These are phyloP conservation scores for Apophysomyces variabilis DNA, from an alignment of 371 early-diverging fungal genomes.

Conservation along the genomic window DNA sequence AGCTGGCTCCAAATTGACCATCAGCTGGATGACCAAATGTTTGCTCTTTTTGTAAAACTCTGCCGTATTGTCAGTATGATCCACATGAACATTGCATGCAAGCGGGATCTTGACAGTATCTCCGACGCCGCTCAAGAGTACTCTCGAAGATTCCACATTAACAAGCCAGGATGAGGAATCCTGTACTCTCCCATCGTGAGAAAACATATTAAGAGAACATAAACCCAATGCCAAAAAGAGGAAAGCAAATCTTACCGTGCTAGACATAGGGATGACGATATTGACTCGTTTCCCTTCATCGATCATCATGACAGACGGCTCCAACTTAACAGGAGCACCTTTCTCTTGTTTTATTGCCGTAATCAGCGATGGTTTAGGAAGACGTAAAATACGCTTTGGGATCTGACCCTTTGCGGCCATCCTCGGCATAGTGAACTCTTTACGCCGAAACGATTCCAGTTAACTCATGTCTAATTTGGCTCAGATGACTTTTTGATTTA, in stretches of 20 bases:
- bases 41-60: slow-evolving; percentile 32
- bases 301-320: slow-evolving; percentile 15
- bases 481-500: slow-evolving; percentile 16
- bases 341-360: slow-evolving; percentile 28
- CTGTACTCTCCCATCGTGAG: slow-evolving; percentile 17
- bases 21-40: slow-evolving; percentile 32
- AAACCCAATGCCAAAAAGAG: not conserved
- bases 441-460: not conserved
- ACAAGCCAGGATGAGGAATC: slow-evolving; percentile 30
- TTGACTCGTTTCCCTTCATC: slow-evolving; percentile 23
- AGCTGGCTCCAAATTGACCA: slow-evolving; percentile 12
- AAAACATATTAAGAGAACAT: not conserved
- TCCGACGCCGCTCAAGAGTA: slow-evolving; percentile 27
- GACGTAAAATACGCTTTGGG: slow-evolving; percentile 57
- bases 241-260: slow-evolving; percentile 25
- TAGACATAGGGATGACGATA: slow-evolving; percentile 43
- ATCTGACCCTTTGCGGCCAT: slow-evolving; percentile 64
- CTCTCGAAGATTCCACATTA: slow-evolving; percentile 37
- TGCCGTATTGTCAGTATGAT: slow-evolving; percentile 23
- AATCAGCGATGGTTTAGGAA: slow-evolving; percentile 61
- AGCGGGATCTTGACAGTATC: slow-evolving; percentile 19
- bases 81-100: slow-evolving; percentile 24
- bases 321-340: not conserved
- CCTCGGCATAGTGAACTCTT: slow-evolving; percentile 68
- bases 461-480: not conserved